Percentiles rank a stretch among this genome's conserved stretches.
These are phyloP conservation scores for Camellia japonica DNA, from an alignment of 148 eudicot genomes.

Conservation along the genomic window DNA sequence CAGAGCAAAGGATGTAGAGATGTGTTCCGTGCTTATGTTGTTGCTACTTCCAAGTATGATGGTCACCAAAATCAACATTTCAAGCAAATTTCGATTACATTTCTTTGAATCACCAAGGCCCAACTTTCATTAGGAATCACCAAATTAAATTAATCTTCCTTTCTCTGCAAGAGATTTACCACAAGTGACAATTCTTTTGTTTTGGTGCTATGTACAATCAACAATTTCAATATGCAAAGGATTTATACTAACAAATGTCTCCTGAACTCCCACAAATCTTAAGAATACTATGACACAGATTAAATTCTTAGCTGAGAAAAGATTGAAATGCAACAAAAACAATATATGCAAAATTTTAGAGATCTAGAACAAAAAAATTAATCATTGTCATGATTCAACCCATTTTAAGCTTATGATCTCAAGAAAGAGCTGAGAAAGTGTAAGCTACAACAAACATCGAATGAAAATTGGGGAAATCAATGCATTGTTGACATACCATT, in stretches of 20 bases:
- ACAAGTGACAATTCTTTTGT: no score
- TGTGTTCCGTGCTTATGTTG: not conserved
- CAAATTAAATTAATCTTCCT: not conserved
- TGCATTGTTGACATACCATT: constrained; percentile 8
- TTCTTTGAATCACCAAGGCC: not conserved
- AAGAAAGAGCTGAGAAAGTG: not conserved
- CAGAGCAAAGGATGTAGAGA: no score
- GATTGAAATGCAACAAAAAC: not conserved
- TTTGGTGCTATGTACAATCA: no score
- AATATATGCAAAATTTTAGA: not conserved
- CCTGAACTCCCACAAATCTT: not conserved
- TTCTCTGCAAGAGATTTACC: no score
- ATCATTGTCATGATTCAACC: not conserved
- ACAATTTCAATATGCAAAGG: no score
- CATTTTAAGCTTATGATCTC: not conserved
- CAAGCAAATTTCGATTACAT: not conserved
- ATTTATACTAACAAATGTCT: no score
- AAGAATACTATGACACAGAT: not conserved
- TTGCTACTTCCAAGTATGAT: not conserved
- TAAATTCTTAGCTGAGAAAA: not conserved
- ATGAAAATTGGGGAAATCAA: no score
- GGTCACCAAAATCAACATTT: not conserved
- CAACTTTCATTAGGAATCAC: not conserved
- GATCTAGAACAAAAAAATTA: not conserved
- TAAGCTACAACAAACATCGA: no score